Conservation (phyloP, 306 rosid species). For the Geum urbanum region DNA sequence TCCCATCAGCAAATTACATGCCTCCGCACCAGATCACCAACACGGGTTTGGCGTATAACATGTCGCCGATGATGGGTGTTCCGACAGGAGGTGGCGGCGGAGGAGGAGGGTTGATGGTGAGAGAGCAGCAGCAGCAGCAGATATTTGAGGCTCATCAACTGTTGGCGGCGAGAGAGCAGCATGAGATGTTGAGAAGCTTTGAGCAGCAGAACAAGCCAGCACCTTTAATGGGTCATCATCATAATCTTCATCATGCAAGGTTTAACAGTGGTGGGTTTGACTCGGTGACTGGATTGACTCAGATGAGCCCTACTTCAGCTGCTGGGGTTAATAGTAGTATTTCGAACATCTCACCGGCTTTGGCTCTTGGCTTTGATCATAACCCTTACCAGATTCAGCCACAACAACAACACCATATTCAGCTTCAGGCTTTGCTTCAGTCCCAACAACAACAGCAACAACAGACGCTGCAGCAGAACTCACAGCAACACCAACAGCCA, state of each 20-base stretch:
- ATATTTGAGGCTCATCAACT: conserved; percentile 67
- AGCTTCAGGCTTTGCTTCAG: conserved; percentile 56
- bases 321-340: neutral
- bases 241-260: conserved; percentile 40
- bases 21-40: conserved; percentile 33
- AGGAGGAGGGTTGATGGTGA: conserved; percentile 39
- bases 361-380: conserved; percentile 69
- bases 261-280: conserved; percentile 67
- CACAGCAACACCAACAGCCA: conserved; percentile 30
- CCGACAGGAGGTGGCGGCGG: conserved; percentile 17
- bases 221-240: conserved; percentile 27
- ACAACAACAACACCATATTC: conserved; percentile 35
- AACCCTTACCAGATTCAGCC: conserved; percentile 44
- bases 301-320: conserved; percentile 18
- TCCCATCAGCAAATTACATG: conserved; percentile 17
- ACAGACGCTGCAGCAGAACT: conserved; percentile 24
- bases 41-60: conserved; percentile 33
- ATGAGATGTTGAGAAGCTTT: conserved; percentile 48
- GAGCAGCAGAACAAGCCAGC: conserved; percentile 40
- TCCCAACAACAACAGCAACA: conserved; percentile 47
- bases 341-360: conserved; percentile 51
- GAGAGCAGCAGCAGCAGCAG: conserved; percentile 51
- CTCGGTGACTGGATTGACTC: conserved; percentile 51
- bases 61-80: conserved; percentile 32
- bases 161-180: conserved; percentile 62